A percentile compares a stretch with the other conserved stretches of the same genome.
These are phyloP conservation scores for Dendryphion nanum DNA, from an alignment of 2,329 filamentous ascomycete species.

Conservation along the genomic window DNA sequence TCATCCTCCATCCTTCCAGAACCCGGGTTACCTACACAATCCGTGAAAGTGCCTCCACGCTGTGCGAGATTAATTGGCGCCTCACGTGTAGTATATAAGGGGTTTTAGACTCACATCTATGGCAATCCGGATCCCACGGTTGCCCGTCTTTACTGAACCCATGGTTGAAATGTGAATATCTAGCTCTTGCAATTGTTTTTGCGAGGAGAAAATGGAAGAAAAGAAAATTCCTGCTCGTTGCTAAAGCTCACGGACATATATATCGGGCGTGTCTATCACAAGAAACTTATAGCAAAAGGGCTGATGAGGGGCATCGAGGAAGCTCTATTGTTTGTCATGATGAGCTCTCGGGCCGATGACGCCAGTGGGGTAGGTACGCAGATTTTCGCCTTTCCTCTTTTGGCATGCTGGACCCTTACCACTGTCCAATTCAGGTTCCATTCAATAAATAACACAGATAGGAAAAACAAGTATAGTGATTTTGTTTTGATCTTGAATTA, in stretches of 20 bases:
- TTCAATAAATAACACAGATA: no score
- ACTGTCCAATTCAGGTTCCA: no score
- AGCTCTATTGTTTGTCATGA: neutral
- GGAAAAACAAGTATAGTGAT: no score
- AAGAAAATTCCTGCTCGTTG: neutral
- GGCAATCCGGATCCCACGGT: conserved; percentile 69
- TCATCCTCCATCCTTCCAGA: conserved; percentile 69
- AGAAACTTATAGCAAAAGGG: neutral
- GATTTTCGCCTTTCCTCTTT: no score
- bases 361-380: neutral
- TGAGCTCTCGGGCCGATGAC: neutral
- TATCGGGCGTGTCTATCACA: neutral
- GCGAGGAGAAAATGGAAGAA: neutral
- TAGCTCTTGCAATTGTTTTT: no score
- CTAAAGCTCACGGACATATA: neutral
- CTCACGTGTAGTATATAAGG: neutral
- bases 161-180: conserved; percentile 13
- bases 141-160: conserved; percentile 22
- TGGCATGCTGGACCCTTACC: no score
- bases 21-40: conserved; percentile 80
- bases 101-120: conserved; percentile 49
- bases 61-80: conserved; percentile 29
- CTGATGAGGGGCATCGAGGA: neutral
- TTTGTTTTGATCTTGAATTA: no score
- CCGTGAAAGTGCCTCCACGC: conserved; percentile 87